Evolutionary conservation across 2,329 filamentous ascomycete genomes (phyloP).

Genomic region (Ceratocystis ficicola): DNA sequence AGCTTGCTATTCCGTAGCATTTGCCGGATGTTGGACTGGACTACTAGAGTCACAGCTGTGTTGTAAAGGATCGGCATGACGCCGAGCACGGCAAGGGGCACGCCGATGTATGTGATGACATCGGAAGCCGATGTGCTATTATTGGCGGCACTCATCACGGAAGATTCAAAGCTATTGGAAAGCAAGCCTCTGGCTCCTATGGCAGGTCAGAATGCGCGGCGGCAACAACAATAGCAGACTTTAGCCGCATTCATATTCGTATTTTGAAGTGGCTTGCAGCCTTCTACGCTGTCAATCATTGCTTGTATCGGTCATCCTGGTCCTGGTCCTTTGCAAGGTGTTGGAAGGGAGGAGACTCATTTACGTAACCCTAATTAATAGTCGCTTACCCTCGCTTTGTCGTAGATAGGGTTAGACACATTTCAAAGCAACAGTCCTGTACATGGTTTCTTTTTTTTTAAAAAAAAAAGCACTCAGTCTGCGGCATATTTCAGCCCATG

Average conservation of each 20-base stretch:
- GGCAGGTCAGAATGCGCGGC: background rate
- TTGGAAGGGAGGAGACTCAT: too few relatives aligned
- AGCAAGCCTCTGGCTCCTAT: background rate
- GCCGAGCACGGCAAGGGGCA: slow-evolving; percentile 47
- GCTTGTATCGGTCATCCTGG: background rate
- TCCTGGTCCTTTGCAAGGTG: background rate
- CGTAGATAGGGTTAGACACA: too few relatives aligned
- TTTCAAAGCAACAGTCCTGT: too few relatives aligned
- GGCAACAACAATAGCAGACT: background rate
- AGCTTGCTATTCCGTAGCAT: slow-evolving; percentile 46
- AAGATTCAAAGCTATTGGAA: background rate
- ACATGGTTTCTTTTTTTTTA: too few relatives aligned
- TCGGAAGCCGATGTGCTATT: slow-evolving; percentile 28
- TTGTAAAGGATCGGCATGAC: slow-evolving; percentile 56
- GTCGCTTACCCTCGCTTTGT: background rate
- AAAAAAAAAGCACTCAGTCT: too few relatives aligned
- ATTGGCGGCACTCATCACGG: background rate
- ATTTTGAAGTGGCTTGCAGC: background rate
- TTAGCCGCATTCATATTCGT: background rate
- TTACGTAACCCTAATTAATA: background rate
- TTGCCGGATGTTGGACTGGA: slow-evolving; percentile 47
- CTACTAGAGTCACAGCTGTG: slow-evolving; percentile 46
- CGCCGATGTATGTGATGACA: slow-evolving; percentile 45
- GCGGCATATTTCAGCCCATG: too few relatives aligned
- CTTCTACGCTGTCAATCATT: background rate